Conservation (phyloP, 208 protist species). For the Vickermania spadyakhi region DNA sequence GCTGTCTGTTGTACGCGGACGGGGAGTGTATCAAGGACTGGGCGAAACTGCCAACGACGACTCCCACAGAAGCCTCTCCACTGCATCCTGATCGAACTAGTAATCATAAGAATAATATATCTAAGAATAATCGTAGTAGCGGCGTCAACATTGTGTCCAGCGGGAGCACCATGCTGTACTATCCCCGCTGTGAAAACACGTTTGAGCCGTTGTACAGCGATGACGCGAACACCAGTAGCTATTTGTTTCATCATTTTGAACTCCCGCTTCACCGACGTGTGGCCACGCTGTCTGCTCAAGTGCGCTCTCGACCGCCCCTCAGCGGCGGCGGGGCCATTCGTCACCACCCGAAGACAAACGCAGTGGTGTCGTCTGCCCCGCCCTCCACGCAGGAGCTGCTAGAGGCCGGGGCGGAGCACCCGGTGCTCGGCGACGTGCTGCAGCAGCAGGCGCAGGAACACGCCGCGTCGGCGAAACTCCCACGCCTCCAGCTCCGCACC, state of each 20-base stretch:
- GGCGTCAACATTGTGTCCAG: conserved; percentile 3
- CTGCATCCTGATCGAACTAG: too few relatives aligned
- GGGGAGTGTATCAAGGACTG: conserved; percentile 11
- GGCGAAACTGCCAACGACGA: conserved; percentile 8
- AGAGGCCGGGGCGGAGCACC: neutral
- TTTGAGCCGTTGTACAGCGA: conserved; percentile 53
- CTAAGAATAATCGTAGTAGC: too few relatives aligned
- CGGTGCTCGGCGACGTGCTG: neutral
- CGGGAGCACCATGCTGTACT: conserved; percentile 34
- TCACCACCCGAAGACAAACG: neutral
- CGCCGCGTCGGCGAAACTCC: neutral
- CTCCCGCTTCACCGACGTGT: neutral
- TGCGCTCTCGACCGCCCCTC: too few relatives aligned
- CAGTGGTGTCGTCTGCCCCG: neutral
- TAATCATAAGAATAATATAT: too few relatives aligned
- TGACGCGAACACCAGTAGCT: conserved; percentile 56
- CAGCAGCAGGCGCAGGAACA: neutral
- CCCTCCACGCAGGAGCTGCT: neutral
- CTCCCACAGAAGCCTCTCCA: conserved; percentile 3
- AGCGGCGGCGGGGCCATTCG: neutral
- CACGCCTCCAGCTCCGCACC: neutral
- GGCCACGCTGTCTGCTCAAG: neutral
- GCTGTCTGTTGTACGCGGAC: conserved; percentile 53
- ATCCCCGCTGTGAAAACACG: conserved; percentile 44
- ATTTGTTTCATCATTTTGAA: conserved; percentile 19